These are phyloP conservation scores for Phytophthora pseudosyringae DNA, from an alignment of 352 stramenopile genomes.

Conservation along the genomic window DNA sequence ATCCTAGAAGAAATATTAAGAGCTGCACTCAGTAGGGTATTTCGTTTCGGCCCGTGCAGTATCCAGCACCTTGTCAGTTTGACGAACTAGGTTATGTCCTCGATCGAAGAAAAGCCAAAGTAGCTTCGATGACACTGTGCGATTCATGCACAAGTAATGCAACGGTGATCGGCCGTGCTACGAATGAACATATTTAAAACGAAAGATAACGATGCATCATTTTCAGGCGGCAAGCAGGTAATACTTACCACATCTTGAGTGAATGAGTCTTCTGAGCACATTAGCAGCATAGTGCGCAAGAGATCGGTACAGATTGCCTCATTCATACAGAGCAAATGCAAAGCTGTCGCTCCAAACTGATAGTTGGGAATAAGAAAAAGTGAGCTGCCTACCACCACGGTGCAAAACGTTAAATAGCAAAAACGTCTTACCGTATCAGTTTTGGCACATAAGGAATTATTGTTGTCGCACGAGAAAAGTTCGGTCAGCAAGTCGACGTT, in stretches of 20 bases:
- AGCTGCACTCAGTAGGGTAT: not conserved
- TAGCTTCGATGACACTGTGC: slow-evolving; percentile 54
- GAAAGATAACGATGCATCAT: not conserved
- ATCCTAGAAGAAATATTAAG: slow-evolving; percentile 36
- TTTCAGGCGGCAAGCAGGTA: not conserved
- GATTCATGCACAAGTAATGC: slow-evolving; percentile 79
- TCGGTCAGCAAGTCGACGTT: slow-evolving; percentile 46
- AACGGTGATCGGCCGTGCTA: slow-evolving; percentile 67
- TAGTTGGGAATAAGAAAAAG: not conserved
- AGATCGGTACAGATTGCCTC: slow-evolving; percentile 43
- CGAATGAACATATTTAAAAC: slow-evolving; percentile 7
- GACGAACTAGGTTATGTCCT: slow-evolving; percentile 52
- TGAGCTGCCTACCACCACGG: not conserved
- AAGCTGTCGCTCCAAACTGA: slow-evolving; percentile 61
- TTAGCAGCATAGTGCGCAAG: slow-evolving; percentile 49
- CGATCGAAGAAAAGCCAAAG: slow-evolving; percentile 80
- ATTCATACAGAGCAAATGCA: slow-evolving; percentile 79
- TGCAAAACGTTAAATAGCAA: not conserved
- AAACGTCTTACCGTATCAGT: slow-evolving; percentile 18
- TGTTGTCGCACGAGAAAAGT: slow-evolving; percentile 49
- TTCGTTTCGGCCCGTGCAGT: not conserved
- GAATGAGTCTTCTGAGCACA: slow-evolving; percentile 52
- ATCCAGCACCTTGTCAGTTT: slow-evolving; percentile 54
- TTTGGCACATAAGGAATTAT: slow-evolving; percentile 29
- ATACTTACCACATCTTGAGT: slow-evolving; percentile 52